Conservation (phyloP, 306 rosid genomes). For the Pterocarpus macrocarpus region DNA sequence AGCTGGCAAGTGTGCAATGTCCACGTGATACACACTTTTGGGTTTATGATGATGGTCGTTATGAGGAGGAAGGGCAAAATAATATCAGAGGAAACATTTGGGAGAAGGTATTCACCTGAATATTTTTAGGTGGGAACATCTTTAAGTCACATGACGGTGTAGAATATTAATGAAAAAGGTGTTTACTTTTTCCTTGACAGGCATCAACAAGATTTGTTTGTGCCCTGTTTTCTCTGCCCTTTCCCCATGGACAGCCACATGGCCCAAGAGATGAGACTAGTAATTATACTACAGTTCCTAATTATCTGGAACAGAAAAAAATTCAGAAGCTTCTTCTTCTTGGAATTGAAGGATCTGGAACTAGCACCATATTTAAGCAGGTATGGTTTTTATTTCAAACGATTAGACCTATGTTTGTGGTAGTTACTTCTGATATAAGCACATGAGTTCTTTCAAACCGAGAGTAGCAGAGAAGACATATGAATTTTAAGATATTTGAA, state of each 20-base stretch:
- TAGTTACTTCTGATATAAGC: constrained; percentile 18
- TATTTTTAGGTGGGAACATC: constrained; percentile 38
- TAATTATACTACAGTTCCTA: constrained; percentile 82
- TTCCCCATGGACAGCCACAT: constrained; percentile 81
- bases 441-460: constrained; percentile 28
- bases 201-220: constrained; percentile 86
- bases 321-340: constrained; percentile 92
- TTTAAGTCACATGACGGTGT: constrained; percentile 7
- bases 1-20: constrained; percentile 98
- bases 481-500: neutral
- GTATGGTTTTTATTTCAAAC: constrained; percentile 50
- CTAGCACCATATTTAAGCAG: constrained; percentile 99
- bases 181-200: constrained; percentile 65
- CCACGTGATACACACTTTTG: constrained; percentile 99
- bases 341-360: constrained; percentile 94
- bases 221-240: constrained; percentile 84
- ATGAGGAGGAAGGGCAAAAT: constrained; percentile 99
- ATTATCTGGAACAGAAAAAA: constrained; percentile 85
- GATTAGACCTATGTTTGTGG: neutral
- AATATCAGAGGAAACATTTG: constrained; percentile 98
- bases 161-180: constrained; percentile 41
- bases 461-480: neutral
- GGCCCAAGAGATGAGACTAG: constrained; percentile 84
- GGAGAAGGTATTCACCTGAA: constrained; percentile 80
- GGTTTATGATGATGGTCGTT: constrained; percentile 99